Evolutionary conservation across 2,329 filamentous ascomycete species (phyloP), one percentile per base, ranked within the genome.

Genomic region (Davidsoniella eucalypti): DNA sequence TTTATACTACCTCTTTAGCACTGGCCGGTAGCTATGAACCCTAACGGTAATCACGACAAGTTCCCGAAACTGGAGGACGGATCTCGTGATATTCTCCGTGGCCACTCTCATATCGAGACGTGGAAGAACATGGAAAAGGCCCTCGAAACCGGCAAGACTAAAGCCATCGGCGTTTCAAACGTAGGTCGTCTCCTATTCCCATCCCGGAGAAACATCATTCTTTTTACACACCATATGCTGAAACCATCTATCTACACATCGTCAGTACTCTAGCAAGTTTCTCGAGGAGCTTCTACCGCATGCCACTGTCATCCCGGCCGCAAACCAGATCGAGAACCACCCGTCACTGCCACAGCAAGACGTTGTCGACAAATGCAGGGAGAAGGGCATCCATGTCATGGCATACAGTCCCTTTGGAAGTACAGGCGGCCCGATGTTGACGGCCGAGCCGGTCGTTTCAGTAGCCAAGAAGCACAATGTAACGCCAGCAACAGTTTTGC

Each of bases 21-120:
- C 67, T 92, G 85, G 84, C 82, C 84, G 5, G 68, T 87, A 43
- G 78, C 82, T 46, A 80, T 88, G 77, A 90, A 88, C 67, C 82
- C 82, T 6, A 73, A 83, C 33, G 82, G 81, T 55, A 82, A 84
- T 67, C 70, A 84, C 61, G 79, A 82, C 58, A 72, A 75, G 54
- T 86, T 90, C 66, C 86, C 85, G 57, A 87, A 80, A 63, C 76
- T 76, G 47, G 67, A 76, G 12, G 81, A 90, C 61, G 85, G 85
- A 55, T 73, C 71, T 43, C 78, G 85, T 55, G 85, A 93, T 63
- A 76, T 92, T 50, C 71, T 82, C 60, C 72, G 65, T 58, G 70
- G 69, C 56, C 80, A 81, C 70, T 78, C 78, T 57, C 84, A 90
- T 63, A 67, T 84, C 18, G 26, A 45, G 17, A 43, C 64, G 0